Evolutionary conservation across 371 early-diverging fungal genomes (phyloP), one percentile per base, ranked within the genome.

Genomic region (Apophysomyces trapeziformis): DNA sequence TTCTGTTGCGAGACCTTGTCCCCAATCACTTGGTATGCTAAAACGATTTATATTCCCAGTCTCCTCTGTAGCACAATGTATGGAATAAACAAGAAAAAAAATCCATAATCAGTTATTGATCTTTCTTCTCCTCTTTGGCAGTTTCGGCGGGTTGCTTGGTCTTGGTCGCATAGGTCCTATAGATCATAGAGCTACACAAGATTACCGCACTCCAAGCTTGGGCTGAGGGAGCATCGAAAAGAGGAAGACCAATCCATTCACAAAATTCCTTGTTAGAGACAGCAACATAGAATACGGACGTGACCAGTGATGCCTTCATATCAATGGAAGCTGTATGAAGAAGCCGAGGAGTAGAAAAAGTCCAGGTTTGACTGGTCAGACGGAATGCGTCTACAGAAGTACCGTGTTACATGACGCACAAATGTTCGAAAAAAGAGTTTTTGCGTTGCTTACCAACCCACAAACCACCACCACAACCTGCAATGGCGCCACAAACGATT

Each of bases 391-490:
- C 83, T 77, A 63, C n/a, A 38, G 14, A 54, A n/a, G 50, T 35
- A 32, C 12, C n/a, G 18, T 13, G 9, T 26, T 26, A 26, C 32
- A 26, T 26, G 32, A 26, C 32, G 32, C 3, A 2, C 32, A 26
- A 26, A 26, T 26, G 32, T 26, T 26, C 32, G 32, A 21, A 21
- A 21, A 21, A 21, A 21, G 21, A 26, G 32, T 26, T 26, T 26
- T 26, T 26, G 32, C 32, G 32, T 26, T 35, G 43, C 63, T 66
- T 72, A 76, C 80, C 80, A 39, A 78, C 81, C 85, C 82, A 85
- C 62, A 85, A 68, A 5, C 83, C 83, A 39, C 87, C 85, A 47
- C 87, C 87, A 39, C 82, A 80, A 3, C 87, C 87, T 16, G 78
- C 72, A 38, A 87, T 68, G 13, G 81, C 80, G 11, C 87, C 87